A percentile compares a stretch with the other conserved stretches of the same genome.
Evolutionary conservation across 352 stramenopile species (phyloP).

Genomic region (Globisporangium paroecandrum): DNA sequence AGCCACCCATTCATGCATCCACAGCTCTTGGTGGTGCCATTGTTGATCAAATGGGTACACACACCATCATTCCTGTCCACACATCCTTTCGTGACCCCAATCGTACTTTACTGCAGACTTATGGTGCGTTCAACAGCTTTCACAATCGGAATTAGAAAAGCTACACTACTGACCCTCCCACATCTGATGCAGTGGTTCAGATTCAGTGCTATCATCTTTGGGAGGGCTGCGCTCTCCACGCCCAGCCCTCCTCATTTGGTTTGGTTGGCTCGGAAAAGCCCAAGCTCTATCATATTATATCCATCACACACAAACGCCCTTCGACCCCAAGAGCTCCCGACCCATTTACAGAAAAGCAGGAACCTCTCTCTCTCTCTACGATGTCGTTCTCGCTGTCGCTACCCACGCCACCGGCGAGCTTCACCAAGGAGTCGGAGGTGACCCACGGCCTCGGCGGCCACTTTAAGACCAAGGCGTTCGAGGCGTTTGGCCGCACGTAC

Average conservation of each 20-base stretch:
- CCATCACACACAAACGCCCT: background rate
- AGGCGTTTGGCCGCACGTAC: conserved; percentile 66
- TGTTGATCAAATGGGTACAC: background rate
- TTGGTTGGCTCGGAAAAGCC: conserved; percentile 11
- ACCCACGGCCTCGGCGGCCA: conserved; percentile 64
- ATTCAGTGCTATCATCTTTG: background rate
- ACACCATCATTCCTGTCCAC: background rate
- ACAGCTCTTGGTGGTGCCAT: background rate
- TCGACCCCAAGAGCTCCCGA: too few relatives aligned
- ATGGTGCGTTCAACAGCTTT: background rate
- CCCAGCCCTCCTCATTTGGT: background rate
- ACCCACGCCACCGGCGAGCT: conserved; percentile 43
- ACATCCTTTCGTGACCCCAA: background rate
- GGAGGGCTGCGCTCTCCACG: background rate
- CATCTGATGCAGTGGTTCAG: background rate
- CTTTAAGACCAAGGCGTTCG: conserved; percentile 72
- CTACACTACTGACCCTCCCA: background rate
- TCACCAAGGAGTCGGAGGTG: conserved; percentile 52
- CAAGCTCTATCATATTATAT: background rate
- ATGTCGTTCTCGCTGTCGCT: conserved; percentile 61
- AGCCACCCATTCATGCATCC: too few relatives aligned
- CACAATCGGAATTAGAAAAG: background rate
- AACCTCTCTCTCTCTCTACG: too few relatives aligned
- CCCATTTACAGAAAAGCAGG: background rate
- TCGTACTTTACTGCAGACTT: background rate